Evolutionary conservation across 306 rosid species (phyloP), one percentile per base, ranked within the genome.

Genomic region (Abrus pulchellus): DNA sequence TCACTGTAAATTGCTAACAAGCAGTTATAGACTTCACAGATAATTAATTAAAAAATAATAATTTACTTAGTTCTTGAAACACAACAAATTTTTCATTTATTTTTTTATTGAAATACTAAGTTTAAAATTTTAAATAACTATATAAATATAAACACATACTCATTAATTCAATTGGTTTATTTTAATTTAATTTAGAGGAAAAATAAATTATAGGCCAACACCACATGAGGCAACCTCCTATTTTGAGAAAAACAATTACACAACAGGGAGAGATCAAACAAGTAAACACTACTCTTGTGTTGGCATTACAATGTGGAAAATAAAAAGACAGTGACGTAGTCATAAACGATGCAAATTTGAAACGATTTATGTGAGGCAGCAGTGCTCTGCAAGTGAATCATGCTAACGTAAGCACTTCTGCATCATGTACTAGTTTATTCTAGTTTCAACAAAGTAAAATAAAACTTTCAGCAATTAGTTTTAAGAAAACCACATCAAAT

Each of bases 1-100:
- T 88, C 97, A 74, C 99, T 93, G 93, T 44, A 81, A 9, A 76
- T 54, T 53, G 81, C 60, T 54, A 47, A 77, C 49, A 84, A 52
- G 9, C 75, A 54, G 38, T 78, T 59, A 20, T 20, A 81, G 79
- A 47, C 56, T 67, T 63, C 82, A 59, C 6, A 72, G 63, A 78
- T 36, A 60, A 20, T 29, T 64, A 47, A n/a, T 14, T 36, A 14
- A 47, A 30, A 7, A 78, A 61, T 41, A 20, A 12, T 27, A 1
- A 52, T 53, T 28, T 71, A 34, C 12, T 8, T 45, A 5, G 38
- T 56, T 1, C 14, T 63, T 63, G 29, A 55, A 63, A 54, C 65
- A 12, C 14, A 68, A 49, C 10, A 32, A 11, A 8, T 57, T 56
- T 28, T 68, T 41, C 3, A 40, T 43, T 38, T 20, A 14, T 62